Conservation (phyloP, 495 filamentous ascomycete species). For the Tetracladium setigerum region DNA sequence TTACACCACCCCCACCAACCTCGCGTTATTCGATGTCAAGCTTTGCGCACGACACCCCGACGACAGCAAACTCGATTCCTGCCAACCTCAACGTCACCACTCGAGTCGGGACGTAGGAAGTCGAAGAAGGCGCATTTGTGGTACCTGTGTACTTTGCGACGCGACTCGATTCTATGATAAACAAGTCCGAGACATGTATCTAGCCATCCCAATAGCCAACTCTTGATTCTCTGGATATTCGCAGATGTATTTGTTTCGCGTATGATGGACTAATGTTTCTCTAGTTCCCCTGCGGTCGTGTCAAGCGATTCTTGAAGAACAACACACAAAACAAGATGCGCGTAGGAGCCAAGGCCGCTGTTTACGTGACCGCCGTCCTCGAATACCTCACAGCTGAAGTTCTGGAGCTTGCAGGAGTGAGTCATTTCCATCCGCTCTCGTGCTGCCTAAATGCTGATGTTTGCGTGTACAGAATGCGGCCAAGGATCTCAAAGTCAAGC, state of each 20-base stretch:
- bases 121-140: too few relatives aligned
- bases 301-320: conserved; percentile 99
- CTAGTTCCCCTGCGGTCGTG: conserved; percentile 98
- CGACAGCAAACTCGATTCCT: too few relatives aligned
- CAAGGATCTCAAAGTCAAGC: conserved; percentile 99
- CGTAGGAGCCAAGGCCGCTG: conserved; percentile 96
- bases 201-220: background rate
- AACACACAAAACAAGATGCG: conserved; percentile 99
- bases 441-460: conserved; percentile 2
- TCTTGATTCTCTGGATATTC: background rate
- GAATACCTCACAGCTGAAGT: conserved; percentile 99
- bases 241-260: background rate
- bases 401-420: conserved; percentile 85
- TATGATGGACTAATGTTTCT: conserved; percentile 26
- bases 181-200: conserved; percentile 3
- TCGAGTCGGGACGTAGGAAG: too few relatives aligned
- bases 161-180: conserved; percentile 12
- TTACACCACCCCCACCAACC: conserved; percentile 16
- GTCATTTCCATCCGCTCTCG: conserved; percentile 23
- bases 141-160: conserved; percentile 2
- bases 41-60: too few relatives aligned
- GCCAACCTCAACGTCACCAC: too few relatives aligned
- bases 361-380: conserved; percentile 96
- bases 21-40: conserved; percentile 13
- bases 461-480: conserved; percentile 64